Evolutionary conservation across 2,329 filamentous ascomycete genomes (phyloP), one percentile per base, ranked within the genome.

Genomic region (Exophiala spinifera): DNA sequence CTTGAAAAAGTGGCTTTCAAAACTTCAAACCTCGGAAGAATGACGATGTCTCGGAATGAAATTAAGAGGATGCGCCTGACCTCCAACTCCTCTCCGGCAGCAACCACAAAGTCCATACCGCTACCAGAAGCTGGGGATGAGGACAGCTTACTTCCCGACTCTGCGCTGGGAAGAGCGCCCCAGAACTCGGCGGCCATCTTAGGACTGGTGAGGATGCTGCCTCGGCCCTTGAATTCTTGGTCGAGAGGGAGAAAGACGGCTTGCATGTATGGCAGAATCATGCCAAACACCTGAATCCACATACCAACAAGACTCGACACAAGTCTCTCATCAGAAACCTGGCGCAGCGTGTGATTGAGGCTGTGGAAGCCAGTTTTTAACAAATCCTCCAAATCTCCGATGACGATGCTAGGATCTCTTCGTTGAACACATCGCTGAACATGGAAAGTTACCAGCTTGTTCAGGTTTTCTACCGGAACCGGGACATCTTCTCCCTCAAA

Each of bases 161-260:
- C 62, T 4, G 74, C 73, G 48, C 77, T 78, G 49, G 86, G 76
- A 15, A 88, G 79, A 5, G 85, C 85, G 23, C 88, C 88, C 91
- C 92, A 97, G 66, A 96, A 96, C 56, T 97, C 92, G 37, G 85
- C 84, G 3, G 63, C 63, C 3, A 91, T 88, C 70, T 95, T 87
- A 4, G 89, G 84, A 0, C 81, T 71, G 0, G 81, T 85, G 81
- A 97, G 86, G 51, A 97, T 81, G 0, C 83, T 78, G 14, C 94
- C 94, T 44, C 82, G 81, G 4, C 92, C 94, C 49, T 89, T 86
- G 68, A 99, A 95, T 68, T 99, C 94, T 10, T 96, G 81, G 66
- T 99, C 94, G 1, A 99, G 75, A 0, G 91, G 94, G 1, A 99
- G 76, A 67, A 99, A 96, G 1, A 96, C 91, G 1, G 92, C 91